phyloP scores from a whole-genome alignment of 2,329 filamentous ascomycete genomes.

The Thelonectria blattea region DNA sequence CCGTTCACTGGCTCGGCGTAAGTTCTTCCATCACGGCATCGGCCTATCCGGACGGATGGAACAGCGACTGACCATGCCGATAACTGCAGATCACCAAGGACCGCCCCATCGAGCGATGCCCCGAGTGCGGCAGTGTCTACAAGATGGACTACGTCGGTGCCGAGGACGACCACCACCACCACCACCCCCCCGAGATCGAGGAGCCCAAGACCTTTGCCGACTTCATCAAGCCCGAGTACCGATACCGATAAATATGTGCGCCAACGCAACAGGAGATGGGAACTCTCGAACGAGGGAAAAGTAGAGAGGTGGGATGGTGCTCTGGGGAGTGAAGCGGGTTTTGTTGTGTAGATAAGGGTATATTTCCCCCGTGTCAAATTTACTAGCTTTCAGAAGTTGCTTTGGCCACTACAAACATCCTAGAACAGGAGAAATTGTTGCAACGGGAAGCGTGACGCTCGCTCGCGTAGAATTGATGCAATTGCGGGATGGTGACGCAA shows the following conservation, averaged over 20 bases:
- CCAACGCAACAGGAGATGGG: constrained; percentile 20
- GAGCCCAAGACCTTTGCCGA: constrained; percentile 98
- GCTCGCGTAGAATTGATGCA: background rate
- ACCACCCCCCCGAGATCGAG: constrained; percentile 68
- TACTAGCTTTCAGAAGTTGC: constrained; percentile 40
- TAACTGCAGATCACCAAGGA: constrained; percentile 75
- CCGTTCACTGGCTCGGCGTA: constrained; percentile 89
- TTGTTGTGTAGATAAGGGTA: constrained; percentile 52
- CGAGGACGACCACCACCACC: constrained; percentile 71
- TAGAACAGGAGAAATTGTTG: background rate
- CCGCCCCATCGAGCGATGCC: constrained; percentile 92
- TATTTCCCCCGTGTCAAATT: constrained; percentile 46
- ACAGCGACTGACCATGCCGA: constrained; percentile 22
- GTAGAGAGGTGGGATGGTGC: constrained; percentile 32
- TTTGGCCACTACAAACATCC: constrained; percentile 25
- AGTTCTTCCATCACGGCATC: constrained; percentile 44
- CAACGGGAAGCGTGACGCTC: background rate
- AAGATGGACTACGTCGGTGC: constrained; percentile 98
- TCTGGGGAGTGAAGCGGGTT: constrained; percentile 33
- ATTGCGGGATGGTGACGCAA: background rate
- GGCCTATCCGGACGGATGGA: constrained; percentile 22
- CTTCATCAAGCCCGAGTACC: constrained; percentile 94
- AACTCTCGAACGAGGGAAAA: constrained; percentile 34
- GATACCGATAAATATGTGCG: constrained; percentile 61
- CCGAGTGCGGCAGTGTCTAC: constrained; percentile 94